Conservation (phyloP, 2,329 filamentous ascomycete genomes). For the Diaporthe capsici region DNA sequence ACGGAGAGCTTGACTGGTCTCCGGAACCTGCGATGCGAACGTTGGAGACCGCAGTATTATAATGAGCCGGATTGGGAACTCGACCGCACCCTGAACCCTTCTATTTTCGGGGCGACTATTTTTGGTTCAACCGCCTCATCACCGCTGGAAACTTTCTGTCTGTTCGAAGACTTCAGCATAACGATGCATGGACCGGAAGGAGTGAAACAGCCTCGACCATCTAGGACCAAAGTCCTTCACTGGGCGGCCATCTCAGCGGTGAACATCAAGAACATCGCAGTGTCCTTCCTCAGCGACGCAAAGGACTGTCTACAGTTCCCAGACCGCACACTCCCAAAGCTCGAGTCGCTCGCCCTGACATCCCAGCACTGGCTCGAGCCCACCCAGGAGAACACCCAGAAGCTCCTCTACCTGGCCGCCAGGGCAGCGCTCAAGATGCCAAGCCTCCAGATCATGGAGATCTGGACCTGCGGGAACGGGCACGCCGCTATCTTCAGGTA, state of each 20-base stretch:
- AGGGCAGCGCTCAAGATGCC: background rate
- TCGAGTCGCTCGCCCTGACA: conserved; percentile 9
- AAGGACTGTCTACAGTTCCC: background rate
- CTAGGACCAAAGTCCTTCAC: background rate
- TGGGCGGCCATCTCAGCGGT: background rate
- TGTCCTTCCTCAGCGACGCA: conserved; percentile 21
- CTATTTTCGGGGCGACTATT: background rate
- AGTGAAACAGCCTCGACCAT: background rate
- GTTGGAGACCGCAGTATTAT: background rate
- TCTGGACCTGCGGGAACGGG: background rate
- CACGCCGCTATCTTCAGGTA: conserved; percentile 12
- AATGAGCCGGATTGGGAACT: background rate
- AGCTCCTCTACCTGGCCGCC: background rate
- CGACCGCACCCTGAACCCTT: background rate
- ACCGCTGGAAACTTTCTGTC: background rate
- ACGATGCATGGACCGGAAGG: background rate
- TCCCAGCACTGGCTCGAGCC: background rate
- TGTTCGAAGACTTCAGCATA: background rate
- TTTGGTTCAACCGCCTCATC: background rate
- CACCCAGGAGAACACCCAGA: background rate
- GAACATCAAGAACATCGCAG: background rate
- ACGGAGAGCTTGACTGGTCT: background rate
- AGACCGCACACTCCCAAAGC: background rate
- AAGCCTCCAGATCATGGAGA: conserved; percentile 22
- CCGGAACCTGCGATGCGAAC: background rate